phyloP scores from a whole-genome alignment of 2,329 filamentous ascomycete genomes.

The Neopestalotiopsis sp. region DNA sequence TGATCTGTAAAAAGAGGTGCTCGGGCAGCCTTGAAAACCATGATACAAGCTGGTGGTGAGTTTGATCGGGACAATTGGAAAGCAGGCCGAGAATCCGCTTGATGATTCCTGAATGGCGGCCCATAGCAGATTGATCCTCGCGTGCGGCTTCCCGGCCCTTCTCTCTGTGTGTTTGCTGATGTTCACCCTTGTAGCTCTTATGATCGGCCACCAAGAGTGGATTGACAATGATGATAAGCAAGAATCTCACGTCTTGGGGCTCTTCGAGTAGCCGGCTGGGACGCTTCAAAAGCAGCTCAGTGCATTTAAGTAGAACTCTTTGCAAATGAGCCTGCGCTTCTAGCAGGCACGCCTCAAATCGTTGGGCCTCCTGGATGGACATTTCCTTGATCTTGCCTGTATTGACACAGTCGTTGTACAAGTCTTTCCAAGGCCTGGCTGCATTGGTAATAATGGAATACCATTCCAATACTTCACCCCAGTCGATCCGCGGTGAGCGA shows the following conservation, averaged over 20 bases:
- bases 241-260: slow-evolving; percentile 75
- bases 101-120: slow-evolving; percentile 81
- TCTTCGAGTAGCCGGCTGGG: slow-evolving; percentile 73
- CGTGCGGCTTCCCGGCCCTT: background rate
- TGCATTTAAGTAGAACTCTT: slow-evolving; percentile 75
- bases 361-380: slow-evolving; percentile 43
- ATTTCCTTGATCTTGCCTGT: slow-evolving; percentile 37
- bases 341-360: slow-evolving; percentile 53
- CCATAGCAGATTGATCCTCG: slow-evolving; percentile 48
- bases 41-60: slow-evolving; percentile 76
- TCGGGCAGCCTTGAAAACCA: slow-evolving; percentile 80
- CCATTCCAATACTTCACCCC: slow-evolving; percentile 74
- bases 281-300: slow-evolving; percentile 79
- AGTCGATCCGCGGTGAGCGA: slow-evolving; percentile 75
- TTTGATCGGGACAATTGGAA: slow-evolving; percentile 75
- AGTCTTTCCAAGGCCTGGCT: slow-evolving; percentile 69
- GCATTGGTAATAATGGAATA: slow-evolving; percentile 73
- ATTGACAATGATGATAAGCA: slow-evolving; percentile 80
- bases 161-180: slow-evolving; percentile 39
- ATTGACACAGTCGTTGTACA: slow-evolving; percentile 60
- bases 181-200: slow-evolving; percentile 46
- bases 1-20: slow-evolving; percentile 71
- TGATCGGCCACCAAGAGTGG: slow-evolving; percentile 68
- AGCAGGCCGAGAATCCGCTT: slow-evolving; percentile 84
- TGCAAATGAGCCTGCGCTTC: slow-evolving; percentile 73